A percentile compares a stretch with the other conserved stretches of the same genome.
These are phyloP conservation scores for Yamadazyma insecticola DNA, from an alignment of 805 yeast genomes.

Conservation along the genomic window DNA sequence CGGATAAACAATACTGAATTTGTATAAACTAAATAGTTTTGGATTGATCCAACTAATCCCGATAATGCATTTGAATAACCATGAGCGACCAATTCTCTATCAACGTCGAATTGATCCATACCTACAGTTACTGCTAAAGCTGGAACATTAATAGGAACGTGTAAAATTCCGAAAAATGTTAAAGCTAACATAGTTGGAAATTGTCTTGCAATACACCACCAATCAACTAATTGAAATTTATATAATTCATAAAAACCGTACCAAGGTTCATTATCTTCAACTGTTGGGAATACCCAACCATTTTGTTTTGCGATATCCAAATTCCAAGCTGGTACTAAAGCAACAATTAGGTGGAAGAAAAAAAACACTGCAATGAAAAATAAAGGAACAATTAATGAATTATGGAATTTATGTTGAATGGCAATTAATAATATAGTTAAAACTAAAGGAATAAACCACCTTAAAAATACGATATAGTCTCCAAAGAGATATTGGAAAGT, in stretches of 20 bases:
- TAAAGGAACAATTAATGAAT: conserved; percentile 74
- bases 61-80: conserved; percentile 86
- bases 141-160: conserved; percentile 97
- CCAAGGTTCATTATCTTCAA: conserved; percentile 76
- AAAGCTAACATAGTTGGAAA: conserved; percentile 93
- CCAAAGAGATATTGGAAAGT: conserved; percentile 53
- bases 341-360: conserved; percentile 64
- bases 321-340: conserved; percentile 60
- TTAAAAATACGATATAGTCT: conserved; percentile 22
- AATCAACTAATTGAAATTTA: conserved; percentile 66
- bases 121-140: conserved; percentile 90
- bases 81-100: conserved; percentile 90
- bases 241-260: conserved; percentile 75
- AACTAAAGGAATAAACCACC: conserved; percentile 66
- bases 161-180: conserved; percentile 92
- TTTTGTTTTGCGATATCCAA: conserved; percentile 55
- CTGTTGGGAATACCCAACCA: conserved; percentile 84
- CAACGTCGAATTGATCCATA: conserved; percentile 84
- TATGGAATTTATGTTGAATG: conserved; percentile 50
- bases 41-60: conserved; percentile 83
- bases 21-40: conserved; percentile 91
- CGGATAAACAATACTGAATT: conserved; percentile 87
- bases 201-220: conserved; percentile 63
- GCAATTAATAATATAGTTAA: conserved; percentile 58
- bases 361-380: conserved; percentile 71